Evolutionary conservation across 768 basidiomycete species (phyloP).

Genomic region (Auricularia auricula-judae): DNA sequence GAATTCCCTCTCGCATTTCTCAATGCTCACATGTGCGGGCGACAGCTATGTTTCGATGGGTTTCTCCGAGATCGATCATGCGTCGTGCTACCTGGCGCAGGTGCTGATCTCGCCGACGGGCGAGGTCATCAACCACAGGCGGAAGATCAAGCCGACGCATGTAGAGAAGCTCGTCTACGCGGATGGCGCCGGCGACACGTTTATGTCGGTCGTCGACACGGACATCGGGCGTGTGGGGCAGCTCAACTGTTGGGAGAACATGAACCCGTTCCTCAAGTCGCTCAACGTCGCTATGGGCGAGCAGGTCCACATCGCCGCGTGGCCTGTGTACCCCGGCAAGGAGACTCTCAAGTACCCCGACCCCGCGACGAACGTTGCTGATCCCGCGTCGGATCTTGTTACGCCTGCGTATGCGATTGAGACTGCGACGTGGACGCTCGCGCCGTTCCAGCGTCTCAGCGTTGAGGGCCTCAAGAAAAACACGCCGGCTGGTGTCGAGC

Average conservation of each 20-base stretch:
- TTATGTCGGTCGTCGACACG: conserved; percentile 1
- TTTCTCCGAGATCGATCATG: neutral
- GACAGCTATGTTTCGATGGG: neutral
- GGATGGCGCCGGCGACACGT: conserved; percentile 3
- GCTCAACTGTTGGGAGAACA: conserved; percentile 7
- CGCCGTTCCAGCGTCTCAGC: neutral
- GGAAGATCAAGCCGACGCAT: conserved; percentile 10
- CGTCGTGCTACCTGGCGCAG: conserved; percentile 1
- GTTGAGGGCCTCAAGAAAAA: neutral
- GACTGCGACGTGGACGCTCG: neutral
- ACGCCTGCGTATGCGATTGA: neutral
- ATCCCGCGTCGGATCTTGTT: neutral
- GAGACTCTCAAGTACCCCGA: neutral
- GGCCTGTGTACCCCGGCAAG: neutral
- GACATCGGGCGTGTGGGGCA: conserved; percentile 1
- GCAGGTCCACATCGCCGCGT: neutral
- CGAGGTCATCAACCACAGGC: conserved; percentile 3
- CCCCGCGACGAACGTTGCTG: neutral
- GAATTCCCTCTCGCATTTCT: too few relatives aligned
- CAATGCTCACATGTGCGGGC: neutral
- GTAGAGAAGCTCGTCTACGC: conserved; percentile 5
- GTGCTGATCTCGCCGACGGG: conserved; percentile 4
- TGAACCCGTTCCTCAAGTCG: neutral
- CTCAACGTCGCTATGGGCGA: neutral
- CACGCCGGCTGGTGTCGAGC: neutral